These are phyloP conservation scores for Phytophthora citrophthora DNA, from an alignment of 352 stramenopile genomes.

Conservation along the genomic window DNA sequence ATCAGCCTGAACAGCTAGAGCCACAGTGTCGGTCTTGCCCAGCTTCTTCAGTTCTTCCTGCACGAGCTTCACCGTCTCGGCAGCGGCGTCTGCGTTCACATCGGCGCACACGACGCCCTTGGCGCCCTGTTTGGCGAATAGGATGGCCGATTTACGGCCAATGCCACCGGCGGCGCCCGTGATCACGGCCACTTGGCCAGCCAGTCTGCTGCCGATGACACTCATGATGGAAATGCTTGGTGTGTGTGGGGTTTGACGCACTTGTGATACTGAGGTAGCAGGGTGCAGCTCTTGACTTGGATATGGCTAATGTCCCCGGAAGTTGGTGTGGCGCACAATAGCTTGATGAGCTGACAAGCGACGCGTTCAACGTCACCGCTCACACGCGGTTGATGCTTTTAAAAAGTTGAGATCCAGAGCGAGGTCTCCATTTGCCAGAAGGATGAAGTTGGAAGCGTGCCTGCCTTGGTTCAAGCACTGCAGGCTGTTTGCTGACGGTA, in stretches of 20 bases:
- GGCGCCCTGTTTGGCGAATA: conserved; percentile 84
- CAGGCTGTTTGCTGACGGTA: conserved; percentile 7
- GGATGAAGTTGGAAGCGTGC: background rate
- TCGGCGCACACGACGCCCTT: conserved; percentile 83
- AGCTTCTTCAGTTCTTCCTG: conserved; percentile 71
- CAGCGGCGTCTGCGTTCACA: conserved; percentile 69
- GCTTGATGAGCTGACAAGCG: conserved; percentile 4
- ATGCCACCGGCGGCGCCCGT: conserved; percentile 86
- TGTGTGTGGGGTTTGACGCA: conserved; percentile 11
- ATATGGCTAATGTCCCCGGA: conserved; percentile 9
- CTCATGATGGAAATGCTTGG: conserved; percentile 39
- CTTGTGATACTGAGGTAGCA: conserved; percentile 23
- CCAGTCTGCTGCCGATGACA: conserved; percentile 61
- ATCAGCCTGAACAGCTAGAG: conserved; percentile 62
- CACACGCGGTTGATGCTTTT: conserved; percentile 15
- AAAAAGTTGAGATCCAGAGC: conserved; percentile 16
- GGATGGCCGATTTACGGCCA: conserved; percentile 79
- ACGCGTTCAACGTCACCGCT: conserved; percentile 7
- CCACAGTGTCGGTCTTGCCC: conserved; percentile 60
- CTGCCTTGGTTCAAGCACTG: conserved; percentile 14
- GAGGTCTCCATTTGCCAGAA: conserved; percentile 1
- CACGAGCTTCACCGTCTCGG: conserved; percentile 71
- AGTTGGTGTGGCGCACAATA: conserved; percentile 1
- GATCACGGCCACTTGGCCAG: conserved; percentile 82
- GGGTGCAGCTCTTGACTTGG: conserved; percentile 11